These are phyloP conservation scores for Bonnemaisonia californica DNA, from an alignment of 31 red algal genomes.

Conservation along the genomic window DNA sequence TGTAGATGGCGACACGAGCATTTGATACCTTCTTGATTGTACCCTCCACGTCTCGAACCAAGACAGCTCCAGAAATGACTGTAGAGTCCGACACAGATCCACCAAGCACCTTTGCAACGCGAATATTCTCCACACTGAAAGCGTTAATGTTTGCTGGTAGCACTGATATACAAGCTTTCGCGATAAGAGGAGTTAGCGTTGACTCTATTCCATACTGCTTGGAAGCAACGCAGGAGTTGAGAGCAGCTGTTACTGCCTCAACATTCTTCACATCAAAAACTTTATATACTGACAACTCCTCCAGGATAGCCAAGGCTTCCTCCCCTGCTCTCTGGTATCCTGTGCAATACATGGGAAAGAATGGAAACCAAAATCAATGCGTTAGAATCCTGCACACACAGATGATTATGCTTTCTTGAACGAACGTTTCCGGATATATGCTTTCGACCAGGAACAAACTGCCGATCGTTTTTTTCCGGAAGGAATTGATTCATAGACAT, in stretches of 20 bases:
- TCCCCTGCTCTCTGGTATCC: conserved; percentile 81
- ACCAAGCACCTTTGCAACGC: conserved; percentile 93
- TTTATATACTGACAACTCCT: conserved; percentile 57
- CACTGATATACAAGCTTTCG: conserved; percentile 87
- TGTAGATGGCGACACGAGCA: conserved; percentile 89
- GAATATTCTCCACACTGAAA: conserved; percentile 91
- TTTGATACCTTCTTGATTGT: conserved; percentile 72
- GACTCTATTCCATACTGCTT: conserved; percentile 90
- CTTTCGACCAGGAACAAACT: no score
- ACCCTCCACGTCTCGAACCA: conserved; percentile 74
- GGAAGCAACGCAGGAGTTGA: conserved; percentile 78
- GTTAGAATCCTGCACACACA: background rate
- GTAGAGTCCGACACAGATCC: conserved; percentile 74
- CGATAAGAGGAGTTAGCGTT: conserved; percentile 83
- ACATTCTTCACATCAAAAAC: conserved; percentile 67
- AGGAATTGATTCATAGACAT: conserved; percentile 20
- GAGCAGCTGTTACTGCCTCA: conserved; percentile 47
- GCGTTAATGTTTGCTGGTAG: conserved; percentile 69
- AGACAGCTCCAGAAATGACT: conserved; percentile 88
- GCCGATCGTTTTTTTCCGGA: no score
- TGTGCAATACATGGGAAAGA: background rate
- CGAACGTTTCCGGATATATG: no score
- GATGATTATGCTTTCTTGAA: no score
- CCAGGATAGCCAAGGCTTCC: conserved; percentile 72
- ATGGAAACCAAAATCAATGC: background rate